These are phyloP conservation scores for Pichia occidentalis DNA, from an alignment of 805 yeast species.

Conservation along the genomic window DNA sequence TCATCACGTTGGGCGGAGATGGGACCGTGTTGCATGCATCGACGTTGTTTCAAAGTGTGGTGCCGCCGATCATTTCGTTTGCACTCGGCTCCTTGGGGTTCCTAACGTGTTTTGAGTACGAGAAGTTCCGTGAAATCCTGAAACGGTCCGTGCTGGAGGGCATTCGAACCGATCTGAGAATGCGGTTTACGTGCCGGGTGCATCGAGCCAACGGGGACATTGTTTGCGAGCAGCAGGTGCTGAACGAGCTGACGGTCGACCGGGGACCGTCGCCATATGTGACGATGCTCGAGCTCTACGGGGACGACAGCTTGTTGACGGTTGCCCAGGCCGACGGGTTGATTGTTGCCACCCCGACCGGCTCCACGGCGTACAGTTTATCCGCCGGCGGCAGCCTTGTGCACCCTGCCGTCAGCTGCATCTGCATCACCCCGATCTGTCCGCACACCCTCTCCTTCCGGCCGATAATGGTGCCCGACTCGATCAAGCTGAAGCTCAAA, in stretches of 20 bases:
- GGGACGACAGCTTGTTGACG: conserved; percentile 78
- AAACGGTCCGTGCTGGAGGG: conserved; percentile 58
- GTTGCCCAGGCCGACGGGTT: conserved; percentile 93
- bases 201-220: conserved; percentile 47
- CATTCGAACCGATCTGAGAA: conserved; percentile 69
- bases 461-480: conserved; percentile 87
- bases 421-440: conserved; percentile 90
- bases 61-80: conserved; percentile 89
- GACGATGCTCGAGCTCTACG: conserved; percentile 81
- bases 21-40: conserved; percentile 92
- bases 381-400: conserved; percentile 95
- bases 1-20: conserved; percentile 91
- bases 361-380: conserved; percentile 91
- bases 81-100: conserved; percentile 91
- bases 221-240: conserved; percentile 63
- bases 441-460: conserved; percentile 93
- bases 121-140: conserved; percentile 57
- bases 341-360: conserved; percentile 91
- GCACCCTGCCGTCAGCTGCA: conserved; percentile 90
- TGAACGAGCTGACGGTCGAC: conserved; percentile 86
- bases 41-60: conserved; percentile 72
- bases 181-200: conserved; percentile 83
- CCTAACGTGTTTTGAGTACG: conserved; percentile 78
- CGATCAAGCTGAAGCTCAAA: conserved; percentile 76
- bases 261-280: conserved; percentile 93